Conservation (phyloP, 257 asterid genomes). For the Penstemon newberryi region DNA sequence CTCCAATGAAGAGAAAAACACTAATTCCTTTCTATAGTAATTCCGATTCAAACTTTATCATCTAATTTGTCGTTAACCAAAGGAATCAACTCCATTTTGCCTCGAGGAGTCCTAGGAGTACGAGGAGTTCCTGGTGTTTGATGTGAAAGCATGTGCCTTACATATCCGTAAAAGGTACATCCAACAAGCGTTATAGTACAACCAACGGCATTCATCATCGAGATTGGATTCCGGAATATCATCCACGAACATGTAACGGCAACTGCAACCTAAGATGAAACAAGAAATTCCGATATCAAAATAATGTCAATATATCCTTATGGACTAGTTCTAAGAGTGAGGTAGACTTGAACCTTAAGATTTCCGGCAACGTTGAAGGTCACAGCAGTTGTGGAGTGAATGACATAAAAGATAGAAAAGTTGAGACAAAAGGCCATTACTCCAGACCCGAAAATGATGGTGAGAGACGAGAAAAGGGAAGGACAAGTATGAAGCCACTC, state of each 20-base stretch:
- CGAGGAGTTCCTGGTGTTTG: conserved; percentile 68
- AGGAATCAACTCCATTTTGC: conserved; percentile 64
- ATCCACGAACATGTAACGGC: conserved; percentile 94
- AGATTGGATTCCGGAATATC: conserved; percentile 82
- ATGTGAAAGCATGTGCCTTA: conserved; percentile 67
- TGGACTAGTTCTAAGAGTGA: conserved; percentile 16
- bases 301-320: background rate
- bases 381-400: conserved; percentile 96
- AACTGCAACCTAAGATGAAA: conserved; percentile 73
- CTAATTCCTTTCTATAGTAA: conserved; percentile 28
- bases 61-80: conserved; percentile 70
- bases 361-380: conserved; percentile 99
- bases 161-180: conserved; percentile 90
- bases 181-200: conserved; percentile 78
- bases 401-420: conserved; percentile 92
- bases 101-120: conserved; percentile 62
- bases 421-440: conserved; percentile 88
- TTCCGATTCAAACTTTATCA: conserved; percentile 55
- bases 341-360: conserved; percentile 66
- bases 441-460: conserved; percentile 81
- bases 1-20: conserved; percentile 23
- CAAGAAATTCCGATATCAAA: conserved; percentile 13
- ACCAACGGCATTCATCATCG: conserved; percentile 78
- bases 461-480: conserved; percentile 53
- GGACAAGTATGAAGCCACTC: conserved; percentile 68